These are phyloP conservation scores for Quercus parvula DNA, from an alignment of 306 rosid genomes.

Conservation along the genomic window DNA sequence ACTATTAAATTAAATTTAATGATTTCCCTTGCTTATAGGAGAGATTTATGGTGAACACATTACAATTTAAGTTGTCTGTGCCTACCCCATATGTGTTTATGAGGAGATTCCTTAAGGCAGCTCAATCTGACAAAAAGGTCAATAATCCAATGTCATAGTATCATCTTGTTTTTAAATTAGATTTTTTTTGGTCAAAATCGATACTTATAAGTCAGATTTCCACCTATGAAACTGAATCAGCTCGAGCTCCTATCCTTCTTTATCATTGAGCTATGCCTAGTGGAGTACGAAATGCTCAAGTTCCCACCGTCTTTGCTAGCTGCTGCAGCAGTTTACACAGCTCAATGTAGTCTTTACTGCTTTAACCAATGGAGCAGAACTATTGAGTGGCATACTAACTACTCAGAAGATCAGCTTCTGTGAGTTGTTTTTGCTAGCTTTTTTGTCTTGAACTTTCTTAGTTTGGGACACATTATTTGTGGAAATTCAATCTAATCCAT, in stretches of 20 bases:
- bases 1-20: slow-evolving; percentile 9
- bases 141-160: neutral
- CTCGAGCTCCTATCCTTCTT: slow-evolving; percentile 58
- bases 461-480: neutral
- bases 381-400: slow-evolving; percentile 59
- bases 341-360: slow-evolving; percentile 51
- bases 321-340: slow-evolving; percentile 81
- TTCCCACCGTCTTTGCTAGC: slow-evolving; percentile 74
- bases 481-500: neutral
- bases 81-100: slow-evolving; percentile 45
- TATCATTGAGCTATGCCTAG: slow-evolving; percentile 76
- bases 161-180: neutral
- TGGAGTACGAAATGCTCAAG: slow-evolving; percentile 70
- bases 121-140: slow-evolving; percentile 36
- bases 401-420: slow-evolving; percentile 68
- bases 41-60: slow-evolving; percentile 39
- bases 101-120: slow-evolving; percentile 45
- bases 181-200: neutral
- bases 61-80: slow-evolving; percentile 38
- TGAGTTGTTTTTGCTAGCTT: slow-evolving; percentile 31
- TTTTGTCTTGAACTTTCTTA: neutral
- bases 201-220: neutral
- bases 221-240: neutral
- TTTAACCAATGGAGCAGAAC: slow-evolving; percentile 75
- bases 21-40: slow-evolving; percentile 21